Conservation (phyloP, 163 green algal genomes). For the Coccomyxa subellipsoidea region DNA sequence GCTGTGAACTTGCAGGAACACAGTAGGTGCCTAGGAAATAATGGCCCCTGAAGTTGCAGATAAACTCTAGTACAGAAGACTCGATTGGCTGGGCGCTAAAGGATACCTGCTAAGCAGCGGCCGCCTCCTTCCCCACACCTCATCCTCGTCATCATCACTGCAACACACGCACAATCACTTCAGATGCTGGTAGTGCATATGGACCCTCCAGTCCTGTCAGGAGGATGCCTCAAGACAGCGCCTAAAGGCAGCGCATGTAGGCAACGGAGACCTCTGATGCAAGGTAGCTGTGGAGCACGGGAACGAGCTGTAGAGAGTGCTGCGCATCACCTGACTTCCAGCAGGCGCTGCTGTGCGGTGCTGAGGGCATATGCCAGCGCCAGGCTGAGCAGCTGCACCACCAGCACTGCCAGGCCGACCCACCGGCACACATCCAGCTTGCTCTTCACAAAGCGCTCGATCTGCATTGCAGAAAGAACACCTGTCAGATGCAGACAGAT, state of each 20-base stretch:
- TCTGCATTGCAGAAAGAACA: conserved; percentile 11
- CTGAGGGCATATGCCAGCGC: conserved; percentile 5
- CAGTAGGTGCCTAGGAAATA: neutral
- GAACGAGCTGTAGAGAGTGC: too few relatives aligned
- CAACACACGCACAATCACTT: neutral
- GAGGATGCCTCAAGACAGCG: too few relatives aligned
- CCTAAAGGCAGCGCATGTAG: too few relatives aligned
- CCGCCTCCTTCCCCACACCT: conserved; percentile 26
- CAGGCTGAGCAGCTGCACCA: conserved; percentile 18
- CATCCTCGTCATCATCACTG: conserved; percentile 29
- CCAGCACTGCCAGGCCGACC: conserved; percentile 25
- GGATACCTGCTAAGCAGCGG: conserved; percentile 18
- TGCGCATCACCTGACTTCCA: neutral
- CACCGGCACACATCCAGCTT: conserved; percentile 24
- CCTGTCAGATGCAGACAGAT: neutral
- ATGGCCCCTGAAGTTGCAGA: too few relatives aligned
- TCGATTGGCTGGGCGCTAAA: too few relatives aligned
- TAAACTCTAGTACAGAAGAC: too few relatives aligned
- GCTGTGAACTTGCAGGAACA: neutral
- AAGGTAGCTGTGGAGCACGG: too few relatives aligned
- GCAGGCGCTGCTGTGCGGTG: neutral
- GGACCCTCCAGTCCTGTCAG: too few relatives aligned
- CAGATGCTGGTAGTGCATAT: too few relatives aligned
- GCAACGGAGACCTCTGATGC: too few relatives aligned
- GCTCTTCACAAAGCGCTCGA: conserved; percentile 21